phyloP scores from a whole-genome alignment of 2,329 filamentous ascomycete genomes.

The Sporothrix inflata region DNA sequence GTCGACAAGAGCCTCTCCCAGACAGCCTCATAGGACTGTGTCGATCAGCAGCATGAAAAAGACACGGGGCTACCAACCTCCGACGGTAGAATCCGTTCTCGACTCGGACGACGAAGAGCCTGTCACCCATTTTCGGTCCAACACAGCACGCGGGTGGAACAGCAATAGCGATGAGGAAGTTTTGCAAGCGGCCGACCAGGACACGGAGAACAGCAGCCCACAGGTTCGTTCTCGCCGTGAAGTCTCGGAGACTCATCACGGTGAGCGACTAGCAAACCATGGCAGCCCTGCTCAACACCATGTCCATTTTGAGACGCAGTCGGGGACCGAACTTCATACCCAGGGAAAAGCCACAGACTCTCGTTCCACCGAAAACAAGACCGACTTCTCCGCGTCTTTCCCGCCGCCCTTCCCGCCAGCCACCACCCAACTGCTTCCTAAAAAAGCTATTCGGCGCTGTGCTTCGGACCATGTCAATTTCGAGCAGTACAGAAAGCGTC shows the following conservation, averaged over 20 bases:
- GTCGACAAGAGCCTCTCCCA: neutral
- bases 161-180: neutral
- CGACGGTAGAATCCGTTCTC: slow-evolving; percentile 31
- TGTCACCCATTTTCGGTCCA: neutral
- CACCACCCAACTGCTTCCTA: neutral
- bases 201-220: neutral
- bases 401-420: neutral
- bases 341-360: neutral
- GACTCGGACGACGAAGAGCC: slow-evolving; percentile 25
- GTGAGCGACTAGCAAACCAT: too few relatives aligned
- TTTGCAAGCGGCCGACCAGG: neutral
- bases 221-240: neutral
- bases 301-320: neutral
- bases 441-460: slow-evolving; percentile 1
- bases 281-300: neutral
- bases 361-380: neutral
- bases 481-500: slow-evolving; percentile 9
- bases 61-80: slow-evolving; percentile 25
- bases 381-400: neutral
- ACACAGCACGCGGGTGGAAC: neutral
- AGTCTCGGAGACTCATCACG: too few relatives aligned
- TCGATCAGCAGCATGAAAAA: neutral
- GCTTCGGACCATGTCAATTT: slow-evolving; percentile 16
- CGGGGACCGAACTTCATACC: neutral
- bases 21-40: neutral